Evolutionary conservation across 2,329 filamentous ascomycete genomes (phyloP), one percentile per base, ranked within the genome.

Genomic region (Trichoderma arundinaceum): DNA sequence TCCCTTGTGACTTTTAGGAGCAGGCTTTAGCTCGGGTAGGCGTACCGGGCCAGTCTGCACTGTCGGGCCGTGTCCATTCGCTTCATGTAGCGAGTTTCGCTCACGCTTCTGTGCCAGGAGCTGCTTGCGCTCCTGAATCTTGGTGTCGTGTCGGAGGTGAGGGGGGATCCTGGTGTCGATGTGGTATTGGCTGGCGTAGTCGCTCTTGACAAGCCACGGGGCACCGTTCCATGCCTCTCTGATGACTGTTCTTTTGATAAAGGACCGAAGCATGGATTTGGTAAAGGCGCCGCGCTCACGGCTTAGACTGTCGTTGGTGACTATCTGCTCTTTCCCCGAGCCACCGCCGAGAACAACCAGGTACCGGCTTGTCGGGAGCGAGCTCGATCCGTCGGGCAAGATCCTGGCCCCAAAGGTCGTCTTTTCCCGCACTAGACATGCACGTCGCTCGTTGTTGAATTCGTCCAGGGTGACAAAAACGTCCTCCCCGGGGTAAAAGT

Each of bases 191-290:
- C 88, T 87, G 1, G 95, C 95, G 66, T 96, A 88, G 62, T 92
- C 89, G 41, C 90, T 86, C 79, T 96, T 97, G 17, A 98, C 94
- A 64, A 96, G 81, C 95, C 95, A 99, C 0, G 95, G 94, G 0
- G 95, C 95, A n/a, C 94, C 94, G 67, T 89, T 94, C 92, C 94
- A 98, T 4, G 92, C 87, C 74, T 98, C 95, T 68, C 94, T 84
- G 1, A 89, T 90, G n/a, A 97, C 90, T 0, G 93, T 95, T 77
- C 96, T 94, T 76, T 97, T 97, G 69, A 99, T 92, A 70, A 97
- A 99, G 6, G 93, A 92, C 39, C 94, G 89, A 46, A 99, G 83
- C 76, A 97, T 94, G 56, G 94, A 89, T 78, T 99, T 98, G 33
- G 94, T 97, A 75, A 98, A 99, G 53, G 92, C 86, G 72, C 94